phyloP scores from a whole-genome alignment of 495 filamentous ascomycete genomes.

The Aspergillus heteromorphus region DNA sequence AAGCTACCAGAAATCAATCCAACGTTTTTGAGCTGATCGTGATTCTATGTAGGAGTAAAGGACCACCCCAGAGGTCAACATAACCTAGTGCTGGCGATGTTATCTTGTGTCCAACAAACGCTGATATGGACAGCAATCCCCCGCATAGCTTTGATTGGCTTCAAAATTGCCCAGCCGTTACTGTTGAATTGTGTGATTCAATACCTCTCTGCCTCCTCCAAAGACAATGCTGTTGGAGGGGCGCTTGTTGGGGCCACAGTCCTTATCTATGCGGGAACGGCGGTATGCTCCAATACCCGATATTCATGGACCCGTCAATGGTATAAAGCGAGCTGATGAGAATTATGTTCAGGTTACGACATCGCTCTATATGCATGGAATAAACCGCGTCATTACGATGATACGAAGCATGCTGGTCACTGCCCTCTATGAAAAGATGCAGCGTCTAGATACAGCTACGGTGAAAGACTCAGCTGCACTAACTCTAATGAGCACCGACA shows the following conservation, averaged over 20 bases:
- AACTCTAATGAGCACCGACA: not conserved
- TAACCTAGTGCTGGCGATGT: not conserved
- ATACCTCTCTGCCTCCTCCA: not conserved
- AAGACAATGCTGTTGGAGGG: not conserved
- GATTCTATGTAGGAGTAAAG: not conserved
- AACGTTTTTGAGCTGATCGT: not conserved
- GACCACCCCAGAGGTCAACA: not conserved
- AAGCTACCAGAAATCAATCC: no score
- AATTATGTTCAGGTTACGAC: not conserved
- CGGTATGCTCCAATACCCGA: not conserved
- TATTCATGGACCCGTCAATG: not conserved
- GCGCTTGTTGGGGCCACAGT: not conserved
- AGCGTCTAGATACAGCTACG: not conserved
- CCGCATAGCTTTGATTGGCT: not conserved
- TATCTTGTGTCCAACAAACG: not conserved
- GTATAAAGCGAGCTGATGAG: not conserved
- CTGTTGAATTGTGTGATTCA: not conserved
- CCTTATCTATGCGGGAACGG: not conserved
- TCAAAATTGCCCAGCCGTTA: slow-evolving; percentile 2
- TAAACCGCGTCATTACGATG: not conserved
- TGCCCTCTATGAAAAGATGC: not conserved
- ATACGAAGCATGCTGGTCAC: not conserved
- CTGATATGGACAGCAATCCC: not conserved
- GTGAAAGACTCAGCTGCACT: not conserved
- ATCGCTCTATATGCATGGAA: not conserved